Evolutionary conservation across 1,284 basidiomycete species (phyloP).

Genomic region (Ganoderma lingzhi): DNA sequence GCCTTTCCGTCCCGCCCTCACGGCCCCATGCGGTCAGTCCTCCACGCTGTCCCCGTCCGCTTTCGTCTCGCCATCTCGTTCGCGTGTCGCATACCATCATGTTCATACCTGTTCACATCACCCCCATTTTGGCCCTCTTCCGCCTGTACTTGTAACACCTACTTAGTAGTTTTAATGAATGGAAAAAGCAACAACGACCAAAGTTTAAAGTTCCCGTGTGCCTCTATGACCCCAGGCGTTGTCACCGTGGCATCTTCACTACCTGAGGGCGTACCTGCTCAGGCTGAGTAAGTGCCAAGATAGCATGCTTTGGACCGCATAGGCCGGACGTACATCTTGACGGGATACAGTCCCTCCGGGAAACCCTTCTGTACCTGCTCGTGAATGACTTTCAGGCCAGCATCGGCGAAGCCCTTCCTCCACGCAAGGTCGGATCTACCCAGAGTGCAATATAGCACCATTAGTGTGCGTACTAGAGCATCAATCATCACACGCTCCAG

Average conservation of each 20-base stretch:
- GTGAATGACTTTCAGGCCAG: slow-evolving; percentile 72
- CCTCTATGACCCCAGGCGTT: background rate
- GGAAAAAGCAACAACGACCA: background rate
- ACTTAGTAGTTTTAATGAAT: background rate
- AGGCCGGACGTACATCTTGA: slow-evolving; percentile 75
- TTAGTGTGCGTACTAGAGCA: background rate
- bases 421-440: slow-evolving; percentile 84
- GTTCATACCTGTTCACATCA: background rate
- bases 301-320: background rate
- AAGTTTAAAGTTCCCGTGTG: background rate
- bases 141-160: slow-evolving; percentile 16
- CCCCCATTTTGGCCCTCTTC: slow-evolving; percentile 3
- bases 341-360: slow-evolving; percentile 79
- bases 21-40: background rate
- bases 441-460: background rate
- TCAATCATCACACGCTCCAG: slow-evolving; percentile 29
- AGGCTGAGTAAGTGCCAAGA: background rate
- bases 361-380: slow-evolving; percentile 84
- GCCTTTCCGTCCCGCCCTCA: too few species aligned
- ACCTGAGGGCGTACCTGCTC: slow-evolving; percentile 68
- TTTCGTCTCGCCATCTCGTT: background rate
- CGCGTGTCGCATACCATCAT: slow-evolving; percentile 1
- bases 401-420: slow-evolving; percentile 75
- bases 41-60: background rate
- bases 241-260: slow-evolving; percentile 20